phyloP scores from a whole-genome alignment of 108 stramenopile genomes.

The Skeletonema potamos region DNA sequence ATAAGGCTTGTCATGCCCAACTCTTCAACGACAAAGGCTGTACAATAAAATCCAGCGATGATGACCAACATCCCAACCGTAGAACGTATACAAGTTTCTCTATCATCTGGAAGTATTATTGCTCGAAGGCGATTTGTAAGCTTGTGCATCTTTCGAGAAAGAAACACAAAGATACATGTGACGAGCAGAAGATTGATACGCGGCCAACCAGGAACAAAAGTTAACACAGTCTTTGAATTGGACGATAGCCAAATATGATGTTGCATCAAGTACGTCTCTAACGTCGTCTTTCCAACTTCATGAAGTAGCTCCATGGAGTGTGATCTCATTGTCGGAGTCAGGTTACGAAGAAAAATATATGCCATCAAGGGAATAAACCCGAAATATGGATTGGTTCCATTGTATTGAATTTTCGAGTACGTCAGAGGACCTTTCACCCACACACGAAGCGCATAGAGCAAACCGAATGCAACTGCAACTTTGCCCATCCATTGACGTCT shows the following conservation, averaged over 20 bases:
- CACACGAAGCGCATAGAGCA: slow-evolving; percentile 57
- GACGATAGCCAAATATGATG: slow-evolving; percentile 97
- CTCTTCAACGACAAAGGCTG: slow-evolving; percentile 48
- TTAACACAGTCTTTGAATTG: slow-evolving; percentile 79
- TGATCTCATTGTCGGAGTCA: slow-evolving; percentile 82
- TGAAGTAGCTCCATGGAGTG: slow-evolving; percentile 86
- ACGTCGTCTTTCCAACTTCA: slow-evolving; percentile 93
- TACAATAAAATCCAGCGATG: slow-evolving; percentile 45
- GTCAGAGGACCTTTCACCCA: slow-evolving; percentile 84
- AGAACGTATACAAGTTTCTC: slow-evolving; percentile 53
- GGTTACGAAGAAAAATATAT: slow-evolving; percentile 94
- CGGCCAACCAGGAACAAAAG: slow-evolving; percentile 79
- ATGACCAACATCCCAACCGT: slow-evolving; percentile 36
- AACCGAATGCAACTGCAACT: slow-evolving; percentile 47
- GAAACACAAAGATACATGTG: slow-evolving; percentile 58
- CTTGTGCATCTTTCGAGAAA: slow-evolving; percentile 63
- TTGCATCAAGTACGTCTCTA: slow-evolving; percentile 98
- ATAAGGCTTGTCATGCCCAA: slow-evolving; percentile 40
- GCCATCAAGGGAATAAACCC: slow-evolving; percentile 90
- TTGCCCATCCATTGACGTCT: slow-evolving; percentile 65
- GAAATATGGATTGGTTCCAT: slow-evolving; percentile 94
- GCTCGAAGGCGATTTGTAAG: slow-evolving; percentile 70
- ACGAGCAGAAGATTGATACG: slow-evolving; percentile 78
- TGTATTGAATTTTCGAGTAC: slow-evolving; percentile 86
- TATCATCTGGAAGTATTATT: slow-evolving; percentile 74